Percentiles rank a stretch among this genome's conserved stretches.
Evolutionary conservation across 106 monocot species (phyloP).

Genomic region (Xerophyta viscosa): DNA sequence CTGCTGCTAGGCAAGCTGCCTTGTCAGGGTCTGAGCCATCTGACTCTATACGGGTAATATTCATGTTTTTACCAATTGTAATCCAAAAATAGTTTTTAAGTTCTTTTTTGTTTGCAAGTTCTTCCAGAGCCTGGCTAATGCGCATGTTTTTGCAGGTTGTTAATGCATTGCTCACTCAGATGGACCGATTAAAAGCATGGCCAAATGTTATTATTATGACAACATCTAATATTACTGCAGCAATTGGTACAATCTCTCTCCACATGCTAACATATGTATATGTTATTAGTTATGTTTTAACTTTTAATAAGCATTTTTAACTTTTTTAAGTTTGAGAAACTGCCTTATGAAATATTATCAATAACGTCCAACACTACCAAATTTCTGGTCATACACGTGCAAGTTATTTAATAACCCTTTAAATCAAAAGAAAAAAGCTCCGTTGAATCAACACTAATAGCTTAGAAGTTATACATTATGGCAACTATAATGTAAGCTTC

Average conservation of each 20-base stretch:
- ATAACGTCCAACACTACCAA: too few relatives aligned
- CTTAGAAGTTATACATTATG: too few relatives aligned
- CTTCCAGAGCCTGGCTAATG: neutral
- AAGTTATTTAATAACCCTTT: too few relatives aligned
- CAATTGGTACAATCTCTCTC: conserved; percentile 61
- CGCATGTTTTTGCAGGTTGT: conserved; percentile 49
- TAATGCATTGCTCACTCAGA: conserved; percentile 85
- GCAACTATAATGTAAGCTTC: too few relatives aligned
- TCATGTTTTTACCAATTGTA: neutral
- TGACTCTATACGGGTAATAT: conserved; percentile 85
- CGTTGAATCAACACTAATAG: too few relatives aligned
- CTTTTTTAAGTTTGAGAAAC: too few relatives aligned
- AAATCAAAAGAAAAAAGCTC: too few relatives aligned
- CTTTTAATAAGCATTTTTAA: too few relatives aligned
- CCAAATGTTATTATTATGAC: conserved; percentile 94
- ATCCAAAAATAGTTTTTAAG: neutral
- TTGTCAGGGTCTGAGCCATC: conserved; percentile 97
- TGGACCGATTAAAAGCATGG: conserved; percentile 85
- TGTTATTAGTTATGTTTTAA: too few relatives aligned
- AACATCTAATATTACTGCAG: conserved; percentile 95
- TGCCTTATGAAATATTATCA: too few relatives aligned
- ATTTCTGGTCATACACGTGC: too few relatives aligned
- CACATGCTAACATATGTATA: too few relatives aligned
- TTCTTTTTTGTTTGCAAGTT: neutral
- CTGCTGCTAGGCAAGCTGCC: conserved; percentile 92